Conservation (phyloP, 345 rosid genomes). For the Carallia pectinifolia region DNA sequence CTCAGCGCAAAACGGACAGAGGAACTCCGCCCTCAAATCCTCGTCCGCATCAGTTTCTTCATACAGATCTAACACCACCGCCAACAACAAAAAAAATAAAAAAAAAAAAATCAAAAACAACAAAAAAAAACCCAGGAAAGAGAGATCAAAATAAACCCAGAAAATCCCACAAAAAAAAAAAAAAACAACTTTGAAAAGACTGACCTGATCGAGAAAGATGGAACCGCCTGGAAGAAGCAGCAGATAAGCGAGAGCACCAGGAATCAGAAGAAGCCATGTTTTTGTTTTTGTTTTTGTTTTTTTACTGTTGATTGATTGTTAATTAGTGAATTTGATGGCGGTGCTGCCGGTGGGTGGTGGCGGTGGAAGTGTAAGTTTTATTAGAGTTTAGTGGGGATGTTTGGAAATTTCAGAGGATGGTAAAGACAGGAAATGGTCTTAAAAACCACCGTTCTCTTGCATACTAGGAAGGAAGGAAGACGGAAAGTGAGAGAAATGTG, state of each 20-base stretch:
- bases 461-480: neutral
- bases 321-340: too few relatives aligned
- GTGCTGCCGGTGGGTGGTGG: too few relatives aligned
- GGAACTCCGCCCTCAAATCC: conserved; percentile 57
- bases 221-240: conserved; percentile 39
- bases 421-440: too few relatives aligned
- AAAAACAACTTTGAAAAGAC: neutral
- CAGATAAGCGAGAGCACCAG: conserved; percentile 40
- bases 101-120: neutral
- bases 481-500: neutral
- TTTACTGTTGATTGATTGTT: too few relatives aligned
- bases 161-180: neutral
- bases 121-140: neutral
- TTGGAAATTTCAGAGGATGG: too few relatives aligned
- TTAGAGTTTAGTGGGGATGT: too few relatives aligned
- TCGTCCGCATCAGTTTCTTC: conserved; percentile 63
- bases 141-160: neutral
- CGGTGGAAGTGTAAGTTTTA: too few relatives aligned
- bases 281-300: too few relatives aligned
- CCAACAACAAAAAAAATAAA: neutral
- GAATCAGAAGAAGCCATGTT: conserved; percentile 41
- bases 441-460: too few relatives aligned
- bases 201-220: conserved; percentile 43
- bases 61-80: conserved; percentile 39
- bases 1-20: conserved; percentile 81